Evolutionary conservation across 2,329 filamentous ascomycete genomes (phyloP).

Genomic region (Nakataea oryzae): DNA sequence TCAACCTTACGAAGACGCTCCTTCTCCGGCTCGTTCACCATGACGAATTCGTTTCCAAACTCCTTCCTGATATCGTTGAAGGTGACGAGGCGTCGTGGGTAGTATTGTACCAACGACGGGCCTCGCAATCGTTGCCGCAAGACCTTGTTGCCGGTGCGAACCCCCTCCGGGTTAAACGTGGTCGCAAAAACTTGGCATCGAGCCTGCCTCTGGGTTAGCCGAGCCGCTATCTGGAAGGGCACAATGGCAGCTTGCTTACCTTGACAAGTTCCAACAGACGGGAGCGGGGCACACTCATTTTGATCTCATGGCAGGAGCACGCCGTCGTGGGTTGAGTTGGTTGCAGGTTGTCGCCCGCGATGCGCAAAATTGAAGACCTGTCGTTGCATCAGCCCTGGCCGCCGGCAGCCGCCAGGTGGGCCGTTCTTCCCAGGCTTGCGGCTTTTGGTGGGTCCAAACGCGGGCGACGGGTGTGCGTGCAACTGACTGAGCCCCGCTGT

Average conservation of each 20-base stretch:
- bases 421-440: not conserved
- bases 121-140: slow-evolving; percentile 80
- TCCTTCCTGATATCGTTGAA: slow-evolving; percentile 63
- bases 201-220: slow-evolving; percentile 37
- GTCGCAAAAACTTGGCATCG: slow-evolving; percentile 90
- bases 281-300: slow-evolving; percentile 52
- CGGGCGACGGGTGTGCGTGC: too few relatives aligned
- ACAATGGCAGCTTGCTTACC: slow-evolving; percentile 35
- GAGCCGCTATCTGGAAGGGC: not conserved
- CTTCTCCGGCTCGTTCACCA: slow-evolving; percentile 66
- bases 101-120: slow-evolving; percentile 77
- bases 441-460: not conserved
- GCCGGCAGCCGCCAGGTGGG: not conserved
- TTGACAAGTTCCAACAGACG: slow-evolving; percentile 66
- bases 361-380: slow-evolving; percentile 4
- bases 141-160: slow-evolving; percentile 84
- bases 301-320: slow-evolving; percentile 21
- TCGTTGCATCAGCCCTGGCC: slow-evolving; percentile 3
- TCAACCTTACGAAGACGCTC: slow-evolving; percentile 68
- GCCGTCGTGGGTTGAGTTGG: slow-evolving; percentile 7
- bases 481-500: too few relatives aligned
- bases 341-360: slow-evolving; percentile 3
- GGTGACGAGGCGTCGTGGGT: slow-evolving; percentile 64
- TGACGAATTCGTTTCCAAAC: slow-evolving; percentile 55
- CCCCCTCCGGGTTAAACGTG: slow-evolving; percentile 75